Evolutionary conservation across 2,329 filamentous ascomycete genomes (phyloP), one percentile per base, ranked within the genome.

Genomic region (Claviceps citrina): DNA sequence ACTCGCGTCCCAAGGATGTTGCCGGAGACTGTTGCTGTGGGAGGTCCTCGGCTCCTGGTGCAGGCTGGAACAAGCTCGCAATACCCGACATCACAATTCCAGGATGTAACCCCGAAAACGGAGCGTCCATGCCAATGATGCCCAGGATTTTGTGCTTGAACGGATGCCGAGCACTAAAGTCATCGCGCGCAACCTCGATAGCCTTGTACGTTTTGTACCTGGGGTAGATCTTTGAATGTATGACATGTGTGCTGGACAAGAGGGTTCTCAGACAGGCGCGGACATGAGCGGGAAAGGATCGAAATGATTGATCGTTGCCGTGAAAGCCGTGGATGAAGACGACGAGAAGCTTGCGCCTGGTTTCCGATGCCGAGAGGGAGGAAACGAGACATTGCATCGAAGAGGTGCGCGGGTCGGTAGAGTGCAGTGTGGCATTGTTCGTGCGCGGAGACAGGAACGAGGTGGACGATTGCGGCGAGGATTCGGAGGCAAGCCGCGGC

Each of bases 271-370:
- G 66, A 27, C 83, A 68, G 49, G 77, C 73, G 57, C 95, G 87
- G 4, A 94, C 73, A 61, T 94, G 85, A 7, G 82, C 82, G 0
- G 87, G 87, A 50, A 95, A 93, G 33, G 81, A 84, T 45, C 78
- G 74, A 55, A 95, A 95, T 43, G 83, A 93, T 25, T 81, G 81
- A 57, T 91, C 83, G 44, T 84, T 81, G 38, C 87, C 86, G 69
- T 91, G 81, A 61, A 93, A 94, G 44, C 87, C 86, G 63, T 94
- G 87, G 41, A 94, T 77, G 55, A 86, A 94, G 39, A 94, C 66
- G 18, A 93, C 56, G 1, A 95, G 68, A 19, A 95, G 66, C 20
- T 67, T 73, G 45, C 74, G 67, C 33, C 66, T 64, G 44, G 49
- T 56, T 30, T 49, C 44, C 13, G 42, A 43, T 13, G 47, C 43